Evolutionary conservation across 164 flowering plant genomes (phyloP).

Genomic region (Macadamia integrifolia): DNA sequence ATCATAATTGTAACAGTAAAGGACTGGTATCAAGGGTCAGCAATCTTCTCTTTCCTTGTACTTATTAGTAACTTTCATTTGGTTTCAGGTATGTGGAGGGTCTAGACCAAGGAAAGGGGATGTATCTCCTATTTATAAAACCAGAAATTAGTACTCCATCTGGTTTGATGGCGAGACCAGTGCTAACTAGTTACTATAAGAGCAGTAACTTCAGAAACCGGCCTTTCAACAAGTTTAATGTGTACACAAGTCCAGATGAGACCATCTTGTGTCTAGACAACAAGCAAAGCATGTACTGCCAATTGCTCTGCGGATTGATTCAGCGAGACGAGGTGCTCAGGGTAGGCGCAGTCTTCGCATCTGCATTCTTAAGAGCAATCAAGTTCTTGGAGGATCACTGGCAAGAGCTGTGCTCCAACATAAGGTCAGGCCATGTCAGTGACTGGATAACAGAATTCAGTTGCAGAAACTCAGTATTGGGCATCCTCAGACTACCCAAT

Average conservation of each 20-base stretch:
- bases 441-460: constrained; percentile 40
- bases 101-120: constrained; percentile 57
- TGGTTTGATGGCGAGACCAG: constrained; percentile 40
- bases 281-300: constrained; percentile 75
- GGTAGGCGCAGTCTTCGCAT: constrained; percentile 77
- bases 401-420: constrained; percentile 43
- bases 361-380: constrained; percentile 68
- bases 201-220: constrained; percentile 33
- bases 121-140: constrained; percentile 48
- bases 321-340: constrained; percentile 54
- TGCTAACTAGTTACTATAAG: constrained; percentile 42
- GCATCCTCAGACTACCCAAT: constrained; percentile 33
- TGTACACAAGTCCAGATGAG: constrained; percentile 41
- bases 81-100: constrained; percentile 47
- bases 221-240: constrained; percentile 28
- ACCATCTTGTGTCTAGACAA: constrained; percentile 56
- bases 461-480: constrained; percentile 32
- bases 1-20: no score
- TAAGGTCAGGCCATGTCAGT: constrained; percentile 45
- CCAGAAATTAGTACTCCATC: constrained; percentile 36
- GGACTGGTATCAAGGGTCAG: constrained; percentile 20
- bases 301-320: constrained; percentile 63
- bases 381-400: constrained; percentile 60
- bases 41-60: constrained; percentile 5
- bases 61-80: not conserved